Conservation (phyloP, 2,329 filamentous ascomycete species). For the Hymenoscyphus occultus region DNA sequence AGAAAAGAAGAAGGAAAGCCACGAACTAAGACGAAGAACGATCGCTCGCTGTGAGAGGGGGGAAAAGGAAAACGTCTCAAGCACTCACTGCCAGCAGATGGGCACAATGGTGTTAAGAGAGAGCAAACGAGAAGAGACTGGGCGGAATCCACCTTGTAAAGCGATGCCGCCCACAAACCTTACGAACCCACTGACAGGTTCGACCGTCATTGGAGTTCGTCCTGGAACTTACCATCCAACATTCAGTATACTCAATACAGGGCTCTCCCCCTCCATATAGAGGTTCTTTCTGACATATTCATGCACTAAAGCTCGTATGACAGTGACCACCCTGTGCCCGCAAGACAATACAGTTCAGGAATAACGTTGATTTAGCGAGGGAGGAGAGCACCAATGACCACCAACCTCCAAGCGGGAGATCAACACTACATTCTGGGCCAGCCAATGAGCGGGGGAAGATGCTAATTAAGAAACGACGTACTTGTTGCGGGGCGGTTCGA, state of each 20-base stretch:
- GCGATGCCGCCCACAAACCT: background rate
- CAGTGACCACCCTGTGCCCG: too few relatives aligned
- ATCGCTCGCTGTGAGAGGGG: background rate
- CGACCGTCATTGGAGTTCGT: slow-evolving; percentile 7
- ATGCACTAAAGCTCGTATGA: too few relatives aligned
- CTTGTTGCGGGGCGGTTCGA: slow-evolving; percentile 1
- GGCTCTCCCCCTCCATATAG: too few relatives aligned
- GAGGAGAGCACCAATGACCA: background rate
- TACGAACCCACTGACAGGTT: background rate
- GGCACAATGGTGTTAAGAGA: background rate
- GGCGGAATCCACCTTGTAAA: background rate
- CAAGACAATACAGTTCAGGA: too few relatives aligned
- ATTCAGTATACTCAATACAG: background rate
- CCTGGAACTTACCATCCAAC: background rate
- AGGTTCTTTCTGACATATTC: too few relatives aligned
- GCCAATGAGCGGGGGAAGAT: background rate
- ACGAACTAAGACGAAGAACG: background rate
- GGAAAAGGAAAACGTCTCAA: background rate
- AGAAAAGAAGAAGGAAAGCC: slow-evolving; percentile 3
- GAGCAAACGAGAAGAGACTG: background rate
- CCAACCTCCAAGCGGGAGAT: background rate
- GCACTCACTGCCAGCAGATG: background rate
- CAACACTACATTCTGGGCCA: background rate
- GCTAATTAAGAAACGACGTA: background rate
- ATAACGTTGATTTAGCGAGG: too few relatives aligned